These are phyloP conservation scores for Andrographis paniculata DNA, from an alignment of 305 asterid species.

Conservation along the genomic window DNA sequence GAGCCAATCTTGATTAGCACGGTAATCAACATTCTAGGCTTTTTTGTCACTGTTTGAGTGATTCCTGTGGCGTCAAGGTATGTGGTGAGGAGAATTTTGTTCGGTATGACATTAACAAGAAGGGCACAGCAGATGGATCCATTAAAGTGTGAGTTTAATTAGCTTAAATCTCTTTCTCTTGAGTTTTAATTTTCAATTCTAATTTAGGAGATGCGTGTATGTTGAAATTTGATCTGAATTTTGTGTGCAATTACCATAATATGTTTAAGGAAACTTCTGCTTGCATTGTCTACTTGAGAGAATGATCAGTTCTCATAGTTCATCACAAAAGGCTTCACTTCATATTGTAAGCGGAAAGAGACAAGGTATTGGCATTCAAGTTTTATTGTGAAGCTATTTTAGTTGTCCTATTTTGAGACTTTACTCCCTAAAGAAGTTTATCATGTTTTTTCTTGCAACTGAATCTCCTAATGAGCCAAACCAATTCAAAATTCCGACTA, in stretches of 20 bases:
- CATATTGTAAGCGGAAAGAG: conserved; percentile 62
- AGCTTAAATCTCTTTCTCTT: not conserved
- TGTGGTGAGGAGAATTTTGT: conserved; percentile 57
- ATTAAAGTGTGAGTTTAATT: conserved; percentile 65
- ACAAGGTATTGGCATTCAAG: too few relatives aligned
- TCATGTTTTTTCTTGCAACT: too few relatives aligned
- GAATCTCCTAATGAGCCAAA: too few relatives aligned
- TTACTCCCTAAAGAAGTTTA: too few relatives aligned
- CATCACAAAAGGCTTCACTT: too few relatives aligned
- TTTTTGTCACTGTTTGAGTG: not conserved
- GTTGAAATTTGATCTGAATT: not conserved
- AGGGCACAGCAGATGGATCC: conserved; percentile 78
- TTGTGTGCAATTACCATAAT: too few relatives aligned
- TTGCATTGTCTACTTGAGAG: too few relatives aligned
- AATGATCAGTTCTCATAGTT: too few relatives aligned
- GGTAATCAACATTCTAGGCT: not conserved
- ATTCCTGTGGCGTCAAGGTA: conserved; percentile 30
- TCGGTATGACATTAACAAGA: conserved; percentile 74
- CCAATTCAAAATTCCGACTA: too few relatives aligned
- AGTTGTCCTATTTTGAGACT: too few relatives aligned
- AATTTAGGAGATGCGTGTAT: not conserved
- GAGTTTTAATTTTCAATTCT: not conserved
- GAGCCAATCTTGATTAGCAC: not conserved
- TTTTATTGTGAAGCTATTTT: too few relatives aligned
- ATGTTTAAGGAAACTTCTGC: too few relatives aligned